Conservation (phyloP, 108 stramenopile genomes). For the Skeletonema menzelii region DNA sequence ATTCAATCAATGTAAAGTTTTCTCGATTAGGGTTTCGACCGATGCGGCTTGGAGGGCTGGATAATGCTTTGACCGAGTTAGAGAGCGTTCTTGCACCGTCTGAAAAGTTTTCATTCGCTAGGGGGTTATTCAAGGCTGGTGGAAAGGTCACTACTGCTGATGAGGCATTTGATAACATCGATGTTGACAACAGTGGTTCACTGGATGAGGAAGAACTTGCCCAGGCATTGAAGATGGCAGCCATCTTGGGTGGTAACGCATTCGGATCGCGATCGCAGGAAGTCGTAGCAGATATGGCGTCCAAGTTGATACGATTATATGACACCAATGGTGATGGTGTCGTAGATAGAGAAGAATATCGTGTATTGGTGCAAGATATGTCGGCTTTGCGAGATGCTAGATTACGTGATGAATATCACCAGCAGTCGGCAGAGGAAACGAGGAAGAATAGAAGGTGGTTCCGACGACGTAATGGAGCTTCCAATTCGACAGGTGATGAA, state of each 20-base stretch:
- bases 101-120: slow-evolving; percentile 8
- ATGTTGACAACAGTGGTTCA: slow-evolving; percentile 75
- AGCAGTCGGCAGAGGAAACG: slow-evolving; percentile 1
- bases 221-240: slow-evolving; percentile 66
- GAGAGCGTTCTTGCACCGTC: slow-evolving; percentile 13
- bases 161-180: slow-evolving; percentile 82
- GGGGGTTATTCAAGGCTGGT: slow-evolving; percentile 3
- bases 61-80: slow-evolving; percentile 28
- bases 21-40: slow-evolving; percentile 74
- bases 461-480: slow-evolving; percentile 11
- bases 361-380: slow-evolving; percentile 86
- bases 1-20: slow-evolving; percentile 79
- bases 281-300: slow-evolving; percentile 59
- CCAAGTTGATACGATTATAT: slow-evolving; percentile 69
- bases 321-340: slow-evolving; percentile 84
- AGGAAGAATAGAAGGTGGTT: slow-evolving; percentile 18
- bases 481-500: slow-evolving; percentile 7
- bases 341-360: slow-evolving; percentile 85
- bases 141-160: slow-evolving; percentile 51
- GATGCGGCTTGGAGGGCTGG: slow-evolving; percentile 67
- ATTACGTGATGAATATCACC: slow-evolving; percentile 19
- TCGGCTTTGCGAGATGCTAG: slow-evolving; percentile 52
- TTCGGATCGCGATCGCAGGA: slow-evolving; percentile 32
- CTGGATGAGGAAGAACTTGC: slow-evolving; percentile 80
- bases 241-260: slow-evolving; percentile 23